Evolutionary conservation across 306 rosid genomes (phyloP), one percentile per base, ranked within the genome.

Genomic region (Abrus precatorius): DNA sequence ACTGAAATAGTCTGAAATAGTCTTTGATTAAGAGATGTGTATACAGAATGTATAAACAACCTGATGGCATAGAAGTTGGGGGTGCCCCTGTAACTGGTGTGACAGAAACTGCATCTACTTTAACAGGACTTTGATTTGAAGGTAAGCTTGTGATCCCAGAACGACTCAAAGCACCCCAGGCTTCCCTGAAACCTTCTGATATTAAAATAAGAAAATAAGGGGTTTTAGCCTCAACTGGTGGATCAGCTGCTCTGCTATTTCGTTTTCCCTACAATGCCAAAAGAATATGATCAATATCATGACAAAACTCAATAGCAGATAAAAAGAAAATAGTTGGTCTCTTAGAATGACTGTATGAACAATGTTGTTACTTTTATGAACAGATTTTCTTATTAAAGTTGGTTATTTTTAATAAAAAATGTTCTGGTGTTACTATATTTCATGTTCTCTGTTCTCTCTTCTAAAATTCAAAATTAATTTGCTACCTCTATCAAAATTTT

Each of bases 181-280:
- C 98, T 82, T 96, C 99, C 90, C 89, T 82, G 85, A 96, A 93
- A 85, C 81, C 86, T 82, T 96, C 99, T 28, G 99, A 91, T 78
- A 96, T 80, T 67, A 96, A 88, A 86, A 96, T 76, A 84, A 96
- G 92, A 86, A 83, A 90, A 78, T 87, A 87, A 47, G 89, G 77
- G 20, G 75, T 84, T 83, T 96, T 92, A 13, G 73, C 88, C 74
- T 93, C 99, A 41, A 87, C 62, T n/a, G 93, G 88, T 60, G 92
- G 91, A 84, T 93, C 99, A 13, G 80, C 91, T 13, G 86, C 86
- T 57, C 92, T 83, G 9, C 72, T 85, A 78, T 86, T 93, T 80
- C 90, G 92, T 83, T 90, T 93, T 80, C 97, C 99, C 98, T 96
- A 65, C 84, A 90, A 83, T 84, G 55, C 72, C 53, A 85, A 84